Evolutionary conservation across 192 early-diverging fungal species (phyloP).

Genomic region (Funneliformis geosporum): DNA sequence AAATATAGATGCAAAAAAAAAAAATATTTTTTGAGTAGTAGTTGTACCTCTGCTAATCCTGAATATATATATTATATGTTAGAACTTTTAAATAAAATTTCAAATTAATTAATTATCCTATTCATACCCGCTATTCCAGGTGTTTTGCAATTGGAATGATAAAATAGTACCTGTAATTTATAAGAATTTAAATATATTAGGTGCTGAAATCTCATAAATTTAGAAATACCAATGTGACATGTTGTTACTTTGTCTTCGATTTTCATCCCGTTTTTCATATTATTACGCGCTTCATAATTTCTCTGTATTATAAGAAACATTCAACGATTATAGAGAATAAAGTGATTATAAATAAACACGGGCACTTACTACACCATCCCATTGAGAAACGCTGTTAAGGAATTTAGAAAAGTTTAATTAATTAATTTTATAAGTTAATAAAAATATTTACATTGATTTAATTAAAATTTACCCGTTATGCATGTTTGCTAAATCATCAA

Average conservation of each 20-base stretch:
- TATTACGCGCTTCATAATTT: conserved; percentile 82
- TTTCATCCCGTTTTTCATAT: conserved; percentile 77
- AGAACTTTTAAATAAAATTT: background rate
- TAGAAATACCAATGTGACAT: background rate
- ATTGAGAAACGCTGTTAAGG: background rate
- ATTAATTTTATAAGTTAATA: background rate
- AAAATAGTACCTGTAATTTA: conserved; percentile 59
- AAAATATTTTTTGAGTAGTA: no score
- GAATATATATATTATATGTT: background rate
- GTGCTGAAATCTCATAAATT: no score
- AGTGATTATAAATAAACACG: background rate
- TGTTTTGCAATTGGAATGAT: conserved; percentile 83
- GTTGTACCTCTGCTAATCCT: background rate
- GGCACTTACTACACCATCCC: background rate
- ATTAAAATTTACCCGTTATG: background rate
- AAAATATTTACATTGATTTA: background rate
- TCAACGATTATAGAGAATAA: conserved; percentile 7
- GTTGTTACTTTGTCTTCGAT: conserved; percentile 52
- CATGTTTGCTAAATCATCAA: background rate
- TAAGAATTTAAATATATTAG: no score
- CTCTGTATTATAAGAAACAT: conserved; percentile 38
- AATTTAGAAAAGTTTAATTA: background rate
- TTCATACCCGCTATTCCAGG: conserved; percentile 79
- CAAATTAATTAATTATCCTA: conserved; percentile 6
- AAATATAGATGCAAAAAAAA: no score